Conservation (phyloP, 1,284 basidiomycete genomes). For the Afroboletus lepidellus region DNA sequence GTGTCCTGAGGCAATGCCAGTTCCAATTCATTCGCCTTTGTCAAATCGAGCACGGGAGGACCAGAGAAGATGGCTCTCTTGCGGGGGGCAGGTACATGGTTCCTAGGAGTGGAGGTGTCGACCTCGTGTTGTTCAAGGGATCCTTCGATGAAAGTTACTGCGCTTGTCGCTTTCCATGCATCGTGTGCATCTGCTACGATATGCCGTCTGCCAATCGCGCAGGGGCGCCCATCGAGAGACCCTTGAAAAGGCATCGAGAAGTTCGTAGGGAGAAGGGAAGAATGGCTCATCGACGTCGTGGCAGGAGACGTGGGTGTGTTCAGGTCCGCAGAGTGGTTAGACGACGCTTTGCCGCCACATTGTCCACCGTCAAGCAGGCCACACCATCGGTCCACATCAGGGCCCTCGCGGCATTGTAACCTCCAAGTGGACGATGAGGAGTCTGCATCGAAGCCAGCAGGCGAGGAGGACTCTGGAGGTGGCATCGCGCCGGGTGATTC, state of each 20-base stretch:
- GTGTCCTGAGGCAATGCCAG: neutral
- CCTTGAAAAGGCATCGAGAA: neutral
- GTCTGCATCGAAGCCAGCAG: conserved; percentile 1
- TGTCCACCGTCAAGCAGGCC: neutral
- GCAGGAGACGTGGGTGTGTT: neutral
- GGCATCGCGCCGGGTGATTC: conserved; percentile 6
- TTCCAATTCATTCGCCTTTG: neutral
- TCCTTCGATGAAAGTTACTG: neutral
- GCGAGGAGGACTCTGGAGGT: conserved; percentile 29
- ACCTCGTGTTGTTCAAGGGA: neutral
- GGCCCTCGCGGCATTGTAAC: neutral
- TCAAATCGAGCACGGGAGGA: conserved; percentile 1
- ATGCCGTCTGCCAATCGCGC: neutral
- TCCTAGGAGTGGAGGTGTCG: neutral
- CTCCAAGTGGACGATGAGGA: neutral
- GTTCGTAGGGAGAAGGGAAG: neutral
- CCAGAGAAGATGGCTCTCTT: neutral
- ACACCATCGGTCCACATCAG: neutral
- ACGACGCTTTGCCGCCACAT: conserved; percentile 4
- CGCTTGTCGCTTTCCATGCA: conserved; percentile 15
- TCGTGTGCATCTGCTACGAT: neutral
- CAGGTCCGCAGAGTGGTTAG: neutral
- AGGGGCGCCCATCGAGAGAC: neutral
- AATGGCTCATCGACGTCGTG: neutral
- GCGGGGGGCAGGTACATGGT: neutral